Evolutionary conservation across 2,329 filamentous ascomycete species (phyloP).

Genomic region (Ophiostoma piceae): DNA sequence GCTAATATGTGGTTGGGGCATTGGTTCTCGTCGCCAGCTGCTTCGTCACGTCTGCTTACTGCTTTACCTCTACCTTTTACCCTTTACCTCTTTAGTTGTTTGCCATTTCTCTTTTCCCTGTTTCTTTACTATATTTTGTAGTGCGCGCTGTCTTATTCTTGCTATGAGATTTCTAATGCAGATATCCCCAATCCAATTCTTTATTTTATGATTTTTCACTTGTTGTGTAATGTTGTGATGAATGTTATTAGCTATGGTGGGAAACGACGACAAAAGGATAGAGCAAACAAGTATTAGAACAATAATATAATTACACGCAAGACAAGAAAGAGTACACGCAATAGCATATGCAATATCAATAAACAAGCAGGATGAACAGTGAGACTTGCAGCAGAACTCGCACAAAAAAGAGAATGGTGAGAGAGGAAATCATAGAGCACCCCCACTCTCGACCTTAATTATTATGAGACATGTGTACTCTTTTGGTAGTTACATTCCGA

Average conservation of each 20-base stretch:
- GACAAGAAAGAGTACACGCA: neutral
- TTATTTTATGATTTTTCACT: constrained; percentile 5
- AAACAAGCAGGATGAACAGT: neutral
- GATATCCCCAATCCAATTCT: constrained; percentile 42
- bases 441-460: neutral
- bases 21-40: constrained; percentile 11
- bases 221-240: neutral
- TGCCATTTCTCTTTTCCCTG: constrained; percentile 18
- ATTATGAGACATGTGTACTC: neutral
- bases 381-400: neutral
- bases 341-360: neutral
- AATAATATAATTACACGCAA: neutral
- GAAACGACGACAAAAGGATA: neutral
- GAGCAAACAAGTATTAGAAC: neutral
- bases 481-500: neutral
- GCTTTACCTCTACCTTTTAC: constrained; percentile 4
- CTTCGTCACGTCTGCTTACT: neutral
- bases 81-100: constrained; percentile 13
- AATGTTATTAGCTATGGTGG: neutral
- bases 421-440: neutral
- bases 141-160: constrained; percentile 28
- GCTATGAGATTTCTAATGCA: constrained; percentile 60
- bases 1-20: constrained; percentile 16
- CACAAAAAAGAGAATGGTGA: neutral
- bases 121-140: constrained; percentile 22